phyloP scores from a whole-genome alignment of 2,329 filamentous ascomycete species.

The Trichoderma sp. region DNA sequence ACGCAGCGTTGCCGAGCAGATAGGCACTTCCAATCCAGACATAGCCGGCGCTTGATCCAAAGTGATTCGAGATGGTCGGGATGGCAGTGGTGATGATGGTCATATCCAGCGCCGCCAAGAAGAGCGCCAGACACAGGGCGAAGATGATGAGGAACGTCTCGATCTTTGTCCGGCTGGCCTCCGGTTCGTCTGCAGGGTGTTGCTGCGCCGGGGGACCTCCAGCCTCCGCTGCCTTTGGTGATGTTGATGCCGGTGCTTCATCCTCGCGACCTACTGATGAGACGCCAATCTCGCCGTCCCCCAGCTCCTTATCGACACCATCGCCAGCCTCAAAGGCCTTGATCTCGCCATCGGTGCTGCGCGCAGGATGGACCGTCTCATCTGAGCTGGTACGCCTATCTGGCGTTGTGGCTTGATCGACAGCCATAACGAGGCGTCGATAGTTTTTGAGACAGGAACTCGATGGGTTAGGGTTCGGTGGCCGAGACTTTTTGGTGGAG shows the following conservation, averaged over 20 bases:
- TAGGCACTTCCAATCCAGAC: constrained; percentile 78
- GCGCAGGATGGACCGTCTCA: constrained; percentile 36
- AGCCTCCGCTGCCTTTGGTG: constrained; percentile 11
- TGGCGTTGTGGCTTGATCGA: constrained; percentile 27
- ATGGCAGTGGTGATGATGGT: constrained; percentile 69
- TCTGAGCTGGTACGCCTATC: constrained; percentile 37
- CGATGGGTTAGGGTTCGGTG: constrained; percentile 4
- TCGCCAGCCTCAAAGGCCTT: constrained; percentile 14
- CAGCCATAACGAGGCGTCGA: constrained; percentile 22
- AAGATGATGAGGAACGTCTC: constrained; percentile 47
- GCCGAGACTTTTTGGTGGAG: constrained; percentile 26
- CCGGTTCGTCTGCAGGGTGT: constrained; percentile 35
- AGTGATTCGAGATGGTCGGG: constrained; percentile 64
- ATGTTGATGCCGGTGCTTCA: constrained; percentile 12
- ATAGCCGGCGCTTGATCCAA: constrained; percentile 70
- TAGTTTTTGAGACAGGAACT: not conserved
- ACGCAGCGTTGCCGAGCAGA: constrained; percentile 68
- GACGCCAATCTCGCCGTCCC: constrained; percentile 12
- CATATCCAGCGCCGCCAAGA: constrained; percentile 58
- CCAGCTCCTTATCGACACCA: constrained; percentile 1
- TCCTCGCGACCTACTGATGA: constrained; percentile 28
- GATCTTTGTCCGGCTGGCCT: constrained; percentile 43
- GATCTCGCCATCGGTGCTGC: constrained; percentile 30
- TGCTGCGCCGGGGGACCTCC: constrained; percentile 17
- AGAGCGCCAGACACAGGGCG: constrained; percentile 49